Conservation (phyloP, 2,329 filamentous ascomycete species). For the Ilyonectria destructans region DNA sequence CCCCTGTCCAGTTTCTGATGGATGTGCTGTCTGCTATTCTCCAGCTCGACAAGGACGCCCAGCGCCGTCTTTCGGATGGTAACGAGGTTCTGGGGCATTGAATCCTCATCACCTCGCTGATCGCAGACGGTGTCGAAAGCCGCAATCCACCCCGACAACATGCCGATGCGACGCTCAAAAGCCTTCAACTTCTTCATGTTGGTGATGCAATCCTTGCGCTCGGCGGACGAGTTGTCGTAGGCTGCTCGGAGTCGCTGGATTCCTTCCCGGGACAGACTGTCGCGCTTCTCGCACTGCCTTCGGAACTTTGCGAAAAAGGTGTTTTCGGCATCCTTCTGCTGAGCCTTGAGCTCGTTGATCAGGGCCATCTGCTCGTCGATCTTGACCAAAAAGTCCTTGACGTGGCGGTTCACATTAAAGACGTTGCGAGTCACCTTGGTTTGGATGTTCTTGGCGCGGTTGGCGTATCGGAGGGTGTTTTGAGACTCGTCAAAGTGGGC, state of each 20-base stretch:
- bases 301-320: conserved; percentile 90
- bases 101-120: conserved; percentile 65
- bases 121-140: conserved; percentile 91
- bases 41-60: conserved; percentile 90
- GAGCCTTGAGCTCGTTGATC: conserved; percentile 94
- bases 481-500: conserved; percentile 98
- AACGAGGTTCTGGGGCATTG: conserved; percentile 78
- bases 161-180: conserved; percentile 86
- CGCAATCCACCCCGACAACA: conserved; percentile 93
- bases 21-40: conserved; percentile 91
- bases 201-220: conserved; percentile 84
- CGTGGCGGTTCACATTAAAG: conserved; percentile 98
- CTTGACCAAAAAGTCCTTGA: conserved; percentile 99
- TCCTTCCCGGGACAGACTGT: conserved; percentile 82
- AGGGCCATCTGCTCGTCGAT: conserved; percentile 98
- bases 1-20: conserved; percentile 86
- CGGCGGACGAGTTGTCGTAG: conserved; percentile 84
- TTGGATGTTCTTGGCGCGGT: conserved; percentile 99
- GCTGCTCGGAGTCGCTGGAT: conserved; percentile 84
- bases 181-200: conserved; percentile 88
- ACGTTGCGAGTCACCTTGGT: conserved; percentile 99
- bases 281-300: conserved; percentile 90
- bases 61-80: conserved; percentile 90
- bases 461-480: conserved; percentile 97
- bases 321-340: conserved; percentile 91